Conservation (phyloP, 2,329 filamentous ascomycete genomes). For the Cladosporium sp. region DNA sequence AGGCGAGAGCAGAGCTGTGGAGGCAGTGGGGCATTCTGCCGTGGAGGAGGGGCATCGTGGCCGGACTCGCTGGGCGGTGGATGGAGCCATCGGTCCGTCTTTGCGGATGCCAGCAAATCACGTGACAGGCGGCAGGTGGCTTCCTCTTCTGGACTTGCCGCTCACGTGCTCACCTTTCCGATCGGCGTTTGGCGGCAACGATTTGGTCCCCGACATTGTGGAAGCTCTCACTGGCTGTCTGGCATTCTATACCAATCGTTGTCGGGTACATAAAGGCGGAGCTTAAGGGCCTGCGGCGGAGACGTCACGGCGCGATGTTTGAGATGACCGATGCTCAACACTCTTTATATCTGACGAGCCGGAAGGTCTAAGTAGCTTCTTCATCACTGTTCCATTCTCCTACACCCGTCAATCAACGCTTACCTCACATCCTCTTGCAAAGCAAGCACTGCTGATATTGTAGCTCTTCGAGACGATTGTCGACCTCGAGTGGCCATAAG, state of each 20-base stretch:
- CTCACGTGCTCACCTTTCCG: background rate
- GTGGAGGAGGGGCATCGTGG: conserved; percentile 1
- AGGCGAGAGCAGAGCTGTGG: conserved; percentile 5
- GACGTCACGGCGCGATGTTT: background rate
- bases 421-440: background rate
- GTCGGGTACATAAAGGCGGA: background rate
- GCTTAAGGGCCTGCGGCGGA: background rate
- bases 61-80: conserved; percentile 7
- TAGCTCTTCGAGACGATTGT: no score
- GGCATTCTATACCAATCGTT: conserved; percentile 8
- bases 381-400: no score
- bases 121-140: background rate
- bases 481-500: background rate
- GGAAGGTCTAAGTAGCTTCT: no score
- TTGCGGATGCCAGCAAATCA: background rate
- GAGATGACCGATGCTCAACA: background rate
- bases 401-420: background rate
- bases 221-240: background rate
- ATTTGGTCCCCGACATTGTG: background rate
- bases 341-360: no score
- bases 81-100: conserved; percentile 5
- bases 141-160: background rate
- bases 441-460: no score
- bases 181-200: background rate
- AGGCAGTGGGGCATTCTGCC: conserved; percentile 9